Evolutionary conservation across 2,329 filamentous ascomycete genomes (phyloP), one percentile per base, ranked within the genome.

Genomic region (Colletotrichum orbiculare): DNA sequence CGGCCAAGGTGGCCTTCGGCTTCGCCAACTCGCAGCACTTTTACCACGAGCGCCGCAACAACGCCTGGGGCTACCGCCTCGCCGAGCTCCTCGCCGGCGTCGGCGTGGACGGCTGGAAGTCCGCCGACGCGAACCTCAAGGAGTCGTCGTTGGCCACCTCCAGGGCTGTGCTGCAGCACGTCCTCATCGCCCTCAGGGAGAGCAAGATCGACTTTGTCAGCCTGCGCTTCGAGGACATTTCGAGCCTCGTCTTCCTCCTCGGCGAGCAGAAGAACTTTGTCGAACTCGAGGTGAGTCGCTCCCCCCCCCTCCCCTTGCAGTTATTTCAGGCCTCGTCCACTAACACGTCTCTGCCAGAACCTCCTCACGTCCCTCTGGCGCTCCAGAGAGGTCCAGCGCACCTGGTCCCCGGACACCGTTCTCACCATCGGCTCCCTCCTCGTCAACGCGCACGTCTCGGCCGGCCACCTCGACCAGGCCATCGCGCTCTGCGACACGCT

Each of bases 241-340:
- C 78, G 15, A 78, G 78, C 8, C 74, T 85, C 2, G 75, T 83
- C 35, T 76, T 77, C 9, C 73, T 85, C 4, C 75, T 86, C 2
- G 83, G 82, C 37, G 78, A 80, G 33, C 82, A 84, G 62, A 71
- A 76, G 60, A 82, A 84, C 69, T 82, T 77, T 64, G 71, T 73
- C 17, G 81, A 83, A 54, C 77, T 84, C 10, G 81, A 84, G 68
- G 69, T 65, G 53, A 38, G 57, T 17, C 33, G 9, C 2, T 8
- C 6, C 2, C 33, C 2, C 17, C n/a, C 17, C n/a, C 8, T 2
- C 33, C 2, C 15, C n/a, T 10, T 10, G 10, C 10, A 17, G 4
- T 3, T 13, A 2, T 5, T 7, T 5, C 2, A 38, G 7, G 8
- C 6, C 9, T 8, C 1, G 1, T 2, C 12, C 39, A 15, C 61